Conservation (phyloP, 176 grass and related monocot species). For the Poa pratensis region DNA sequence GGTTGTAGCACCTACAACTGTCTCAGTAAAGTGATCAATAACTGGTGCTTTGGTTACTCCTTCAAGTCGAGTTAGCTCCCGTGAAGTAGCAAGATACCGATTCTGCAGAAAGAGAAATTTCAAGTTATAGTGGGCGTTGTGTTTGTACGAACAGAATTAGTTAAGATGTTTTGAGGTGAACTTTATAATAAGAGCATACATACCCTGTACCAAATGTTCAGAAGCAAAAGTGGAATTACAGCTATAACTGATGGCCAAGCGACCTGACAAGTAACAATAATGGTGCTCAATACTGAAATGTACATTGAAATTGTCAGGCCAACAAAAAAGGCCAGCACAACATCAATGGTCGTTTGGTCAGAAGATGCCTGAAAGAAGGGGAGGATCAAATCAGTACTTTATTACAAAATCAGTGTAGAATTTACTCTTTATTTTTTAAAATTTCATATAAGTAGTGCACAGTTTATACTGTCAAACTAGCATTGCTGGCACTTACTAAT, state of each 20-base stretch:
- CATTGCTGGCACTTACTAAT: background rate
- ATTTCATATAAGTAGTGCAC: background rate
- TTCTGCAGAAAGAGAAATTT: conserved; percentile 52
- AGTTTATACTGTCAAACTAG: background rate
- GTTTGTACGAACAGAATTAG: background rate
- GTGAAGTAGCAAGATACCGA: conserved; percentile 80
- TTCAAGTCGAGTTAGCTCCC: conserved; percentile 92
- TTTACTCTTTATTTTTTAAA: background rate
- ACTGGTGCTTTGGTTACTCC: conserved; percentile 94
- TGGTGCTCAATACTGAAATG: conserved; percentile 77
- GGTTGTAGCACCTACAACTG: conserved; percentile 81
- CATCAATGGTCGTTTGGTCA: conserved; percentile 93
- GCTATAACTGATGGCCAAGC: conserved; percentile 89
- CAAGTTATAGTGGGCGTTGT: background rate
- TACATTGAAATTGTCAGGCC: conserved; percentile 86
- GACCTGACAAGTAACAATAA: conserved; percentile 81
- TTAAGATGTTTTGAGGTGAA: conserved; percentile 3
- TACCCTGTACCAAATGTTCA: conserved; percentile 99
- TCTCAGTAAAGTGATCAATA: conserved; percentile 97
- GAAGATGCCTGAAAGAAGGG: conserved; percentile 79
- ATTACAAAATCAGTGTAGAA: background rate
- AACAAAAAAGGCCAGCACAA: conserved; percentile 77
- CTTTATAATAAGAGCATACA: conserved; percentile 34
- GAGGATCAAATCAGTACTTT: conserved; percentile 18
- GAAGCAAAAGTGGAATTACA: conserved; percentile 71